Conservation (phyloP, 164 flowering plant genomes). For the Cinnamomum micranthum region DNA sequence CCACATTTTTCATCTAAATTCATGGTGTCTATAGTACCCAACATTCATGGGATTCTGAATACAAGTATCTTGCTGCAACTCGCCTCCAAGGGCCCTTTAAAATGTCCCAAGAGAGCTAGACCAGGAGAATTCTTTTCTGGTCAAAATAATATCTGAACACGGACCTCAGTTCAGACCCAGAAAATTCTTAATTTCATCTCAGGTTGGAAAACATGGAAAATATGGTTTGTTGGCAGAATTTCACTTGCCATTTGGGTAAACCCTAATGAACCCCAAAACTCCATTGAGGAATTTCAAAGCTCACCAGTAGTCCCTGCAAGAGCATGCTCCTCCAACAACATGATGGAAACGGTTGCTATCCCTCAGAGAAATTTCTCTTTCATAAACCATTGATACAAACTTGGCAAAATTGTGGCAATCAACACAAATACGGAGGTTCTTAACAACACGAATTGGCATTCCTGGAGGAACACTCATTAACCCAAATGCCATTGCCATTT, state of each 20-base stretch:
- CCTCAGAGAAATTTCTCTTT: constrained; percentile 13
- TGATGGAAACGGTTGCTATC: constrained; percentile 19
- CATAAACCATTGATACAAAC: constrained; percentile 15
- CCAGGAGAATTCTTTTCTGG: too few relatives aligned
- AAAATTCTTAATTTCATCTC: too few relatives aligned
- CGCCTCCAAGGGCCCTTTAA: too few relatives aligned
- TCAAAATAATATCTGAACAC: too few relatives aligned
- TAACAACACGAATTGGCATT: constrained; percentile 11
- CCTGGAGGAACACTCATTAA: constrained; percentile 9
- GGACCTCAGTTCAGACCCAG: neutral
- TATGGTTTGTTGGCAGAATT: neutral
- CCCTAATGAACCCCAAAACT: neutral
- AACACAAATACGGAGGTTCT: constrained; percentile 21
- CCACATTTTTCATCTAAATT: too few relatives aligned
- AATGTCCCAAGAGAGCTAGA: too few relatives aligned
- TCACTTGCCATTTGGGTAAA: neutral
- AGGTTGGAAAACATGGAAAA: neutral
- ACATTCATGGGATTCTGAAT: too few relatives aligned
- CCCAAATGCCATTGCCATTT: constrained; percentile 18
- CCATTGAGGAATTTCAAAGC: neutral
- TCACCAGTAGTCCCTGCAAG: constrained; percentile 24
- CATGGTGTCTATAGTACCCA: too few relatives aligned
- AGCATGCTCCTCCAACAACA: constrained; percentile 12
- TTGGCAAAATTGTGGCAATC: constrained; percentile 21
- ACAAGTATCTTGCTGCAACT: too few relatives aligned